Conservation (phyloP, 495 filamentous ascomycete species). For the Penicillium verhagenii region DNA sequence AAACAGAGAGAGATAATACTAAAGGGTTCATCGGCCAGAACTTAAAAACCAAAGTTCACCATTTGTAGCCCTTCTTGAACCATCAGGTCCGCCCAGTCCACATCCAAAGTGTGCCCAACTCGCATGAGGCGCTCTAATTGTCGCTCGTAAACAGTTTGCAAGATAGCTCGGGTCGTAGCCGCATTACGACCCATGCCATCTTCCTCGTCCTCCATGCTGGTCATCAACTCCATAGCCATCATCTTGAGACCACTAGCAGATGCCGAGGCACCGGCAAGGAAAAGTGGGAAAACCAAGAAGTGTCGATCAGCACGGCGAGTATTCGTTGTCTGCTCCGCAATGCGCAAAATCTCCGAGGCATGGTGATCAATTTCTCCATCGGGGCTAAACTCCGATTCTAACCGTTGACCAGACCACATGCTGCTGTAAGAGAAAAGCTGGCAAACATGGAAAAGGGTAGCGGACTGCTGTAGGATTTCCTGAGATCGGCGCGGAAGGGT, state of each 20-base stretch:
- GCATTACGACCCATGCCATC: conserved; percentile 49
- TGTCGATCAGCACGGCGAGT: conserved; percentile 38
- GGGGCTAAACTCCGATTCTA: conserved; percentile 28
- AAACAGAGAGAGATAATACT: neutral
- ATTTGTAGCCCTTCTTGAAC: conserved; percentile 38
- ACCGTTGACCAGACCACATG: conserved; percentile 49
- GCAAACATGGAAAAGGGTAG: conserved; percentile 48
- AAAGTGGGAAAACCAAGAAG: conserved; percentile 56
- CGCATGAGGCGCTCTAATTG: conserved; percentile 40
- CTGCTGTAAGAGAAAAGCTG: conserved; percentile 52
- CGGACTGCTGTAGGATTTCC: conserved; percentile 48
- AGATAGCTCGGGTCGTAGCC: conserved; percentile 44
- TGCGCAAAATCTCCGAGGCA: conserved; percentile 43
- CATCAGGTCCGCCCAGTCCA: conserved; percentile 50
- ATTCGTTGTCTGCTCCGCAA: conserved; percentile 33
- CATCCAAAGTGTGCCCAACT: conserved; percentile 35
- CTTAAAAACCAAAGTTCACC: conserved; percentile 37
- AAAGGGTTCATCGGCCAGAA: neutral
- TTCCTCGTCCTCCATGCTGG: conserved; percentile 48
- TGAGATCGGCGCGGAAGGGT: conserved; percentile 39
- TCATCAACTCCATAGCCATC: conserved; percentile 50
- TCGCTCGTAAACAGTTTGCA: conserved; percentile 51
- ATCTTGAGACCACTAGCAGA: conserved; percentile 43
- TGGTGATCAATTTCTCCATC: conserved; percentile 45
- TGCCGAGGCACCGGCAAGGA: conserved; percentile 53